Percentiles rank a stretch among this genome's conserved stretches.
Evolutionary conservation across 352 stramenopile species (phyloP).

Genomic region (Nothophytophthora sp.): DNA sequence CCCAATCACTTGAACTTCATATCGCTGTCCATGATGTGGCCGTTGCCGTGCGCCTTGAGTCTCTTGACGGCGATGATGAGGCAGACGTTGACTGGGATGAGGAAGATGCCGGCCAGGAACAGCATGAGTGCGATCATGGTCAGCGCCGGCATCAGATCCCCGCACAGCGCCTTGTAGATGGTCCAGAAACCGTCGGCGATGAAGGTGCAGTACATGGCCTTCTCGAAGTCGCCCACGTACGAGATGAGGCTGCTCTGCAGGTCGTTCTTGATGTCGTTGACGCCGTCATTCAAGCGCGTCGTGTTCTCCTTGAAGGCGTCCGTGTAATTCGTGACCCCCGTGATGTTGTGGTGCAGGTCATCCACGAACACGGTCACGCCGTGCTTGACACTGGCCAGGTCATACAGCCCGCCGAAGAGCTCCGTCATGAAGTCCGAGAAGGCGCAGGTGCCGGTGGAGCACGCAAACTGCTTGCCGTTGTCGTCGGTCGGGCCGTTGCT

Average conservation of each 20-base stretch:
- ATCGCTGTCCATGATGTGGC: slow-evolving; percentile 58
- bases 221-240: slow-evolving; percentile 58
- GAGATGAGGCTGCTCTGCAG: slow-evolving; percentile 48
- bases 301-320: slow-evolving; percentile 49
- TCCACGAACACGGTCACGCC: slow-evolving; percentile 31
- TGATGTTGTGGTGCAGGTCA: slow-evolving; percentile 32
- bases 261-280: slow-evolving; percentile 42
- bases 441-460: slow-evolving; percentile 1
- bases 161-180: slow-evolving; percentile 56
- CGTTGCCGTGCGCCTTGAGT: slow-evolving; percentile 53
- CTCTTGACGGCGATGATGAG: slow-evolving; percentile 71
- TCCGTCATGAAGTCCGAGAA: slow-evolving; percentile 23
- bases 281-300: slow-evolving; percentile 29
- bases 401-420: neutral
- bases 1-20: slow-evolving; percentile 72
- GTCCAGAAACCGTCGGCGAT: slow-evolving; percentile 41
- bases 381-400: slow-evolving; percentile 14
- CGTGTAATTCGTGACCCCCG: slow-evolving; percentile 26
- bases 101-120: slow-evolving; percentile 63
- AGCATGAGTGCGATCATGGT: slow-evolving; percentile 81
- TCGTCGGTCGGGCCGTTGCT: neutral
- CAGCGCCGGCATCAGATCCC: slow-evolving; percentile 62
- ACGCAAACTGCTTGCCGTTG: slow-evolving; percentile 14
- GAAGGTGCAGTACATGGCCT: slow-evolving; percentile 66
- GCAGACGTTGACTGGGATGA: slow-evolving; percentile 67